Evolutionary conservation across 331 rosid genomes (phyloP).

Genomic region (Cydonia oblonga): DNA sequence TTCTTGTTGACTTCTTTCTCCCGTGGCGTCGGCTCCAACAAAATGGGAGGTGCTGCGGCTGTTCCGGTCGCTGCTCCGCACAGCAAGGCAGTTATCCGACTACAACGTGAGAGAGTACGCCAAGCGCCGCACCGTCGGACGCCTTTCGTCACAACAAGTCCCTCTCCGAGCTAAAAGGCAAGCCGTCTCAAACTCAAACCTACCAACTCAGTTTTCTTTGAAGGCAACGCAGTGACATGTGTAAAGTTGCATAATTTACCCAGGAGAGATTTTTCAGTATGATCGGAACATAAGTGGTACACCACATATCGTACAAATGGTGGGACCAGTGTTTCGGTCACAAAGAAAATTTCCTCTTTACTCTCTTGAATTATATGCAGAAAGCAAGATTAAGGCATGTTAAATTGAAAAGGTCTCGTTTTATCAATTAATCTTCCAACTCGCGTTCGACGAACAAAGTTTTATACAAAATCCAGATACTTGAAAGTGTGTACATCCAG

Average conservation of each 20-base stretch:
- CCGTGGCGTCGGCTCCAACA: slow-evolving; percentile 29
- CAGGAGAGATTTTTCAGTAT: rapidly evolving
- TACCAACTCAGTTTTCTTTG: too few species aligned
- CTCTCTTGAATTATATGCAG: background rate
- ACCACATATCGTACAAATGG: too few species aligned
- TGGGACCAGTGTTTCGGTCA: too few species aligned
- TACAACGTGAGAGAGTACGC: slow-evolving; percentile 75
- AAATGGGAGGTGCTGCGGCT: slow-evolving; percentile 35
- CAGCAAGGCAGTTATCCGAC: slow-evolving; percentile 48
- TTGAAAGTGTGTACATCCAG: background rate
- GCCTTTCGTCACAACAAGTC: slow-evolving; percentile 39
- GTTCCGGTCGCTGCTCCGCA: slow-evolving; percentile 46
- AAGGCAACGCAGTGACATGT: background rate
- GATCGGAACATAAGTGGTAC: too few species aligned
- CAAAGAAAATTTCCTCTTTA: too few species aligned
- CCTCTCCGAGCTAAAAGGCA: slow-evolving; percentile 54
- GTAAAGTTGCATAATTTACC: too few species aligned
- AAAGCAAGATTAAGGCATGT: background rate
- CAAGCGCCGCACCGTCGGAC: slow-evolving; percentile 49
- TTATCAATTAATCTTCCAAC: background rate
- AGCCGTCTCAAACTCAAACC: slow-evolving; percentile 16
- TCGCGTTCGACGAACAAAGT: background rate
- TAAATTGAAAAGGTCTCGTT: background rate
- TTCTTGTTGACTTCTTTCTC: background rate
- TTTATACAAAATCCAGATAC: background rate